Base-by-base conservation (phyloP, 1,284 basidiomycete species). In the Ganoderma sp. region DNA sequence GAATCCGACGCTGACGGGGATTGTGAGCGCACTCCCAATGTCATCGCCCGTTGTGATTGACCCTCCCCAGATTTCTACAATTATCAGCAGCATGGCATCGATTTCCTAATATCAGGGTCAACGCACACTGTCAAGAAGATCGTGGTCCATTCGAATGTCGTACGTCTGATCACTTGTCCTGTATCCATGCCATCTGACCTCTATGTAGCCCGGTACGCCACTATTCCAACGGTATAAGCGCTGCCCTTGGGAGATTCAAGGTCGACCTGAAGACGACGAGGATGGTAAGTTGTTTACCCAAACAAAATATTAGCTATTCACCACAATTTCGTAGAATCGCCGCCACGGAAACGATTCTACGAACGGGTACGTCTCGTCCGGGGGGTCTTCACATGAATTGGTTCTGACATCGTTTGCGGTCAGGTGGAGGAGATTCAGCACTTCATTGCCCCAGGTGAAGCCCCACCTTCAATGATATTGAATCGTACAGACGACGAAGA, bases 171-270 rank as follows among this genome's bases (percentile, higher is more conserved):
- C 37, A 37, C 17, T 64, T 43, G 42, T 42, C 5, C 42, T 9
- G n/a, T 56, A 12, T 45, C 61, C 50, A 65, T 45, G 12, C 39
- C 37, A 37, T 32, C 37, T 56, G 43, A 28, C 39, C 9, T 64
- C 32, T 14, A 39, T 58, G 19, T 72, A 96, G 95, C 92, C 93
- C 39, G 95, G 95, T 2, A 91, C 94, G 0, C 90, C 94, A 0
- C 79, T 94, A 50, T 97, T 97, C 76, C 95, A 96, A 77, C 85
- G 90, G 25, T 95, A 96, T 76, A 93, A 95, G 75, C 89, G 94
- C 22, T 96, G 95, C 79, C 92, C 91, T 45, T 97, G 95, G 95
- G 88, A 91, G 74, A 86, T 97, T 41, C 87, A 91, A 76, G 89
- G 88, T 10, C 83, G 79, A 66, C 88, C 89, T 37, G 91, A 92